phyloP scores from a whole-genome alignment of 441 rosid genomes.

The Adansonia gregorii region DNA sequence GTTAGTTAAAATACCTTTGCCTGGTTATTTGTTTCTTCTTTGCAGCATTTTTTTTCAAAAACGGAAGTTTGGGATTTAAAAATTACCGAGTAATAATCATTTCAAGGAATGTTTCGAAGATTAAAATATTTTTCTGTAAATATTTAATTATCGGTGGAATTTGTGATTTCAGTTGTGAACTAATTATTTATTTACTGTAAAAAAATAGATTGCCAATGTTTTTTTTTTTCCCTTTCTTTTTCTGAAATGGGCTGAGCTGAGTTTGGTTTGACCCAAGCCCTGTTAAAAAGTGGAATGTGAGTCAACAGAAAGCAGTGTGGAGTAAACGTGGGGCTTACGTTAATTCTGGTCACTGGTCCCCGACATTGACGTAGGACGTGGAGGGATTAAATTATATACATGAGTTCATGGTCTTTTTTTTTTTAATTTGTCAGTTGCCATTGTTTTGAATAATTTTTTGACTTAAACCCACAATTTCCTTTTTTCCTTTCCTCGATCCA shows the following conservation, averaged over 20 bases:
- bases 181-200: background rate
- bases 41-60: background rate
- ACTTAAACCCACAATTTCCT: background rate
- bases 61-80: background rate
- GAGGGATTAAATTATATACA: background rate
- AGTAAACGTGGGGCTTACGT: background rate
- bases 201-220: background rate
- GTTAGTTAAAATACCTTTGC: constrained; percentile 37
- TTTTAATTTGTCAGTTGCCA: background rate
- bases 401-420: background rate
- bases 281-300: background rate
- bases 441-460: background rate
- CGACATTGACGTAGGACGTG: constrained; percentile 16
- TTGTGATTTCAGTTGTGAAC: background rate
- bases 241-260: background rate
- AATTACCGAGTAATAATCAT: background rate
- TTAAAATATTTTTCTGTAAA: background rate
- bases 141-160: constrained; percentile 14
- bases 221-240: background rate
- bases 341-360: background rate
- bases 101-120: background rate
- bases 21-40: background rate
- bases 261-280: background rate
- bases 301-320: constrained; percentile 18
- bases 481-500: background rate